These are phyloP conservation scores for Backusella mclennaniae DNA, from an alignment of 192 early-diverging fungal species.

Conservation along the genomic window DNA sequence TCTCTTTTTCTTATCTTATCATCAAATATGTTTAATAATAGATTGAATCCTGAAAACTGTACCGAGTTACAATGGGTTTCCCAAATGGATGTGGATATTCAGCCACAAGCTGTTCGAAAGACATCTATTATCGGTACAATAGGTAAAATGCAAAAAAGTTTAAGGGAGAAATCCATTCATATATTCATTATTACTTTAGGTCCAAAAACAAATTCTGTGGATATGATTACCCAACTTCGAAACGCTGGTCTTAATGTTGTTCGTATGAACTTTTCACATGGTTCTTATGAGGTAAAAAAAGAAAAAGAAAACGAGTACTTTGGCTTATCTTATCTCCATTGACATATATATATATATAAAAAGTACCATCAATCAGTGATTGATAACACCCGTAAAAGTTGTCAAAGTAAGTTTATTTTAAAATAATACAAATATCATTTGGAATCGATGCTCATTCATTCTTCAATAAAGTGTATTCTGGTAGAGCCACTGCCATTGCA, in stretches of 20 bases:
- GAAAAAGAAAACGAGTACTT: neutral
- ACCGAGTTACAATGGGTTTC: conserved; percentile 76
- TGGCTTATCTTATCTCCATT: neutral
- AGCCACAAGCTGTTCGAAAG: conserved; percentile 63
- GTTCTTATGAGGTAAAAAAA: conserved; percentile 47
- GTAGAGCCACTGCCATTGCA: conserved; percentile 62
- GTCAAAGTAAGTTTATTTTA: conserved; percentile 38
- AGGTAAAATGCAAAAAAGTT: conserved; percentile 31
- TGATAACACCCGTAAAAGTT: conserved; percentile 52
- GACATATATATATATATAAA: neutral
- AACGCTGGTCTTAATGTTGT: conserved; percentile 81
- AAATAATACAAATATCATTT: neutral
- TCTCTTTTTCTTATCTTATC: neutral
- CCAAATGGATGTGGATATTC: conserved; percentile 59
- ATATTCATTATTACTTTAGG: conserved; percentile 10
- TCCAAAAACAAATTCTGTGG: conserved; percentile 77
- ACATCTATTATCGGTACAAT: conserved; percentile 85
- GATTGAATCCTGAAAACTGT: conserved; percentile 36
- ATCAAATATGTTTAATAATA: neutral
- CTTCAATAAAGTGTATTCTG: conserved; percentile 27
- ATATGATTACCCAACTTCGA: conserved; percentile 73
- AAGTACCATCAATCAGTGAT: conserved; percentile 66
- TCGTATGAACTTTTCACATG: conserved; percentile 72
- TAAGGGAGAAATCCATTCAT: neutral
- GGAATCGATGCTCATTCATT: neutral